These are phyloP conservation scores for Stachybotrys elegans DNA, from an alignment of 2,329 filamentous ascomycete genomes.

Conservation along the genomic window DNA sequence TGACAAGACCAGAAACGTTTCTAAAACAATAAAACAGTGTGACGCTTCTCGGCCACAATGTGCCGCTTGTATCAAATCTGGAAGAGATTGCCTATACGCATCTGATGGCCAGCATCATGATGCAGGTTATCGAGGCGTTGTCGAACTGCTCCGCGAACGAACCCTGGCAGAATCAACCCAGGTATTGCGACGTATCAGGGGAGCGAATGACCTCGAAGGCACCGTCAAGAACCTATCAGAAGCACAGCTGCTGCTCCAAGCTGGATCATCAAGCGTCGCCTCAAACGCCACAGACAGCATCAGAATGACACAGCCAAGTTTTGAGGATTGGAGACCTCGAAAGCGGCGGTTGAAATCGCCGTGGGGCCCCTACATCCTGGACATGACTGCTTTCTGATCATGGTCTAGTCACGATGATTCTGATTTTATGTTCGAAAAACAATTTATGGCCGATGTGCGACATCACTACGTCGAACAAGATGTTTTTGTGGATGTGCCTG, in stretches of 20 bases:
- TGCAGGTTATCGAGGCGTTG: background rate
- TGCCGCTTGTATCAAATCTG: background rate
- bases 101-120: background rate
- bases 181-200: background rate
- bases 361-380: background rate
- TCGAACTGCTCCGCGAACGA: background rate
- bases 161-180: background rate
- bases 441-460: background rate
- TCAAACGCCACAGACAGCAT: background rate
- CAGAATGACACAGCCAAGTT: background rate
- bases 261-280: background rate
- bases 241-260: background rate
- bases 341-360: background rate
- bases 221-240: background rate
- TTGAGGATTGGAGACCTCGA: background rate
- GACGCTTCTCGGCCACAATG: background rate
- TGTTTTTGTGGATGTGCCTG: background rate
- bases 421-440: background rate
- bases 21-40: background rate
- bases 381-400: background rate
- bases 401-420: background rate
- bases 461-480: background rate
- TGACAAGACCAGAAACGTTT: background rate
- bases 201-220: background rate
- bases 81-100: background rate